These are phyloP conservation scores for Septoria petroselini DNA, from an alignment of 2,329 filamentous ascomycete species.

Conservation along the genomic window DNA sequence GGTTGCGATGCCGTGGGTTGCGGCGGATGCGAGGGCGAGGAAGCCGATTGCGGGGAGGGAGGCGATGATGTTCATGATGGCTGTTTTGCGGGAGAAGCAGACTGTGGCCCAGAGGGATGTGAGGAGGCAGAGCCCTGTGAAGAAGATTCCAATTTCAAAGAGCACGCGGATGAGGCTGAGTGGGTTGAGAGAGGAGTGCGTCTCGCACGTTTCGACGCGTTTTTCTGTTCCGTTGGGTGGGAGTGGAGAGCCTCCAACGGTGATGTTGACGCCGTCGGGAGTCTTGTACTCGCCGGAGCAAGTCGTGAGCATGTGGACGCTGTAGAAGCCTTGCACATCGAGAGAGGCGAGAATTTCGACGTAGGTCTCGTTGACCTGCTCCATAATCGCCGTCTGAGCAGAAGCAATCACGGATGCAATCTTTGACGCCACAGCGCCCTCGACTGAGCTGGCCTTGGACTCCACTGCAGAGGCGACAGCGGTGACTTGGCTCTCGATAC, in stretches of 20 bases:
- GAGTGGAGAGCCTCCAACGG: slow-evolving; percentile 32
- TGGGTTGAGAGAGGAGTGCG: slow-evolving; percentile 53
- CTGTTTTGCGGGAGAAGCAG: slow-evolving; percentile 37
- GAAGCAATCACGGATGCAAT: slow-evolving; percentile 29
- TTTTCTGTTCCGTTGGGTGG: slow-evolving; percentile 41
- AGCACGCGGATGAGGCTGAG: slow-evolving; percentile 56
- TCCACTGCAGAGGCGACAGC: slow-evolving; percentile 25
- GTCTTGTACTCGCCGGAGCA: slow-evolving; percentile 51
- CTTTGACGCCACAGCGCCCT: slow-evolving; percentile 24
- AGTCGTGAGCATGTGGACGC: slow-evolving; percentile 58
- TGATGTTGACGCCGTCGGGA: slow-evolving; percentile 43
- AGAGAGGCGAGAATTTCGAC: slow-evolving; percentile 46
- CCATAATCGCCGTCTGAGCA: slow-evolving; percentile 44
- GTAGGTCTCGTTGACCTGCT: slow-evolving; percentile 40
- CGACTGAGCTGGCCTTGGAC: slow-evolving; percentile 19
- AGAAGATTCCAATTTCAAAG: slow-evolving; percentile 56
- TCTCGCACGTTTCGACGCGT: slow-evolving; percentile 55
- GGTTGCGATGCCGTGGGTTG: slow-evolving; percentile 62
- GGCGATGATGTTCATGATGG: slow-evolving; percentile 51
- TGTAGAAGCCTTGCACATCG: slow-evolving; percentile 60
- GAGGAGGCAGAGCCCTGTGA: slow-evolving; percentile 52
- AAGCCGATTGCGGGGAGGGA: slow-evolving; percentile 52
- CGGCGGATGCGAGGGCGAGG: slow-evolving; percentile 70
- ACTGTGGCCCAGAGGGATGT: slow-evolving; percentile 47
- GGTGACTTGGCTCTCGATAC: slow-evolving; percentile 27